These are phyloP conservation scores for Trichoderma sp. DNA, from an alignment of 2,329 filamentous ascomycete genomes.

Conservation along the genomic window DNA sequence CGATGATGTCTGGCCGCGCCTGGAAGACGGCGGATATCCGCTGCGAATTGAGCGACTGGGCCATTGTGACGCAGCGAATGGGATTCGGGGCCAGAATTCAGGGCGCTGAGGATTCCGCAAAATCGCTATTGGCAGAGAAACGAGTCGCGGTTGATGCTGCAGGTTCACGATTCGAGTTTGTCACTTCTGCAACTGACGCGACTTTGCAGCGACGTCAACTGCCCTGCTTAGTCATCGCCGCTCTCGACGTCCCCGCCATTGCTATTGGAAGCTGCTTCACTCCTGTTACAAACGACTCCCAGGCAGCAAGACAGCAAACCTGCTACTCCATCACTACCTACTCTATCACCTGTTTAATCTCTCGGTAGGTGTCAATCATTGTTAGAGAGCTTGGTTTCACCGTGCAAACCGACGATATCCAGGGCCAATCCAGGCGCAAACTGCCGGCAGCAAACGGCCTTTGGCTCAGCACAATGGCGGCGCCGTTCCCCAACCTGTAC, in stretches of 20 bases:
- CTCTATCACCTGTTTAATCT: not conserved
- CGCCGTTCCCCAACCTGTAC: slow-evolving; percentile 72
- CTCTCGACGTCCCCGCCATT: slow-evolving; percentile 7
- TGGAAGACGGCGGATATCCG: slow-evolving; percentile 56
- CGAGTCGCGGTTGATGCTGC: slow-evolving; percentile 17
- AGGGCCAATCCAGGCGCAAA: not conserved
- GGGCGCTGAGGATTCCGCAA: slow-evolving; percentile 1
- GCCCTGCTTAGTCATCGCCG: slow-evolving; percentile 21
- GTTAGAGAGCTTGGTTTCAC: not conserved
- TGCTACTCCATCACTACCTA: not conserved
- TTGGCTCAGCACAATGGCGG: slow-evolving; percentile 28
- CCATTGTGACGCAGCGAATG: slow-evolving; percentile 40
- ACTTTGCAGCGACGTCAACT: slow-evolving; percentile 23
- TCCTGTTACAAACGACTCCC: not conserved
- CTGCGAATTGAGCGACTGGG: slow-evolving; percentile 51
- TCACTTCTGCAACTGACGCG: slow-evolving; percentile 12
- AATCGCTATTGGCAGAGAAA: not conserved
- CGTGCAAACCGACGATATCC: not conserved
- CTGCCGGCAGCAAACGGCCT: not conserved
- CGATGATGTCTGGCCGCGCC: slow-evolving; percentile 58
- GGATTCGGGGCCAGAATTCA: not conserved
- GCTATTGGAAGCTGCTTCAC: not conserved
- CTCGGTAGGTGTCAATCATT: not conserved
- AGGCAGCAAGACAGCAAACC: not conserved
- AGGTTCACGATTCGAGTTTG: not conserved